Base-by-base conservation (phyloP, 73 alveolate genomes). In the Urostyla sp. region DNA sequence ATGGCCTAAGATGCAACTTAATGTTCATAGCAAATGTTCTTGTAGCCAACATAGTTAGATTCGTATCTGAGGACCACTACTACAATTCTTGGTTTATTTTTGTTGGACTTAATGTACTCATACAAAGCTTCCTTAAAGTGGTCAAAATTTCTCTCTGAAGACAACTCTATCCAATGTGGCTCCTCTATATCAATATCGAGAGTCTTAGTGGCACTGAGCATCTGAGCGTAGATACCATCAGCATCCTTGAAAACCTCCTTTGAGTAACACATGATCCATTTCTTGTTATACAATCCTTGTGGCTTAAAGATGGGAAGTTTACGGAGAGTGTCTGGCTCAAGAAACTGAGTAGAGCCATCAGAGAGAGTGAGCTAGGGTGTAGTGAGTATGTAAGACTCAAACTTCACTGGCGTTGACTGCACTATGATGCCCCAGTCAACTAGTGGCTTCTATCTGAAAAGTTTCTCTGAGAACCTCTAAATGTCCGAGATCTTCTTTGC, bases 361-460 rank as follows among this genome's bases (percentile, higher is more conserved):
- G 37, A 53, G 0, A 58, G 51, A 13, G 10, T 37, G 16, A 76
- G 56, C 43, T 1, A 11, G 18, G 88, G 88, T 10, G 20, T 21
- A 35, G 75, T 54, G 16, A 76, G 54, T n/a, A 58, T 35, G 44
- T 43, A 3, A 7, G 66, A 34, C 27, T 27, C 4, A 27, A 76
- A 26, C 44, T 4, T 13, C 52, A 55, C 40, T 8, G 88, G 88
- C 58, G 56, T 30, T n/a, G 80, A 18, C 18, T 58, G 80, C 31
- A 76, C 36, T 0, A 0, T 44, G 24, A 76, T 10, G 18, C 88
- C 88, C 88, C 88, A 76, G 45, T 76, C 40, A 27, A 58, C 28
- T 7, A 57, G 51, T 16, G 61, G 56, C 30, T 34, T 76, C 55
- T 34, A 26, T 23, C 49, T 44, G 23, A 58, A 76, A 18, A 54